These are phyloP conservation scores for Psilocybe subaeruginosa DNA, from an alignment of 768 basidiomycete genomes.

Conservation along the genomic window DNA sequence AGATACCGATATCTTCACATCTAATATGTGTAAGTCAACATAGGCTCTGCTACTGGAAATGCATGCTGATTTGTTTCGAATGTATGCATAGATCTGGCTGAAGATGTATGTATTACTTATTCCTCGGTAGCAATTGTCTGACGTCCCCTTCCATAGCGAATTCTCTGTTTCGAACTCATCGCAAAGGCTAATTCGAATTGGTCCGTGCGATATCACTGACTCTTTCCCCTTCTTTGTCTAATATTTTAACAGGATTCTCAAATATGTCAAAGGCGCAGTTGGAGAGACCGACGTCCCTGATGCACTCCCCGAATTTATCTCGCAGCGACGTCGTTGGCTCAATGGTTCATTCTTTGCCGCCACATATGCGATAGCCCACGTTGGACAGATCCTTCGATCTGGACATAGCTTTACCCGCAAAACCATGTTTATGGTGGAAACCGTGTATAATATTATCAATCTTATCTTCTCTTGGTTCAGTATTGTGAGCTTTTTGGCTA, in stretches of 20 bases:
- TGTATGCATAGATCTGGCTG: slow-evolving; percentile 71
- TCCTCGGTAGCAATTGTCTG: neutral
- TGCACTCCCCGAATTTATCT: slow-evolving; percentile 89
- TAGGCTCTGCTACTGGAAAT: neutral
- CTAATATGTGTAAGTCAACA: slow-evolving; percentile 84
- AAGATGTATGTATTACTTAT: slow-evolving; percentile 67
- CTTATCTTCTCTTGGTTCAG: slow-evolving; percentile 94
- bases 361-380: slow-evolving; percentile 90
- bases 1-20: slow-evolving; percentile 91
- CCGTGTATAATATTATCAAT: slow-evolving; percentile 85
- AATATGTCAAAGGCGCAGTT: slow-evolving; percentile 93
- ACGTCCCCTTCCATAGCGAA: slow-evolving; percentile 53
- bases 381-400: slow-evolving; percentile 75
- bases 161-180: slow-evolving; percentile 80
- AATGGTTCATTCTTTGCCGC: slow-evolving; percentile 96
- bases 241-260: slow-evolving; percentile 75
- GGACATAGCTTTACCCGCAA: slow-evolving; percentile 85
- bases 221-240: neutral
- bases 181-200: slow-evolving; percentile 81
- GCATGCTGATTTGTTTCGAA: slow-evolving; percentile 10
- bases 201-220: slow-evolving; percentile 35
- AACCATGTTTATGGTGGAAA: slow-evolving; percentile 73
- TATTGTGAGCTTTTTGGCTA: slow-evolving; percentile 55
- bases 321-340: slow-evolving; percentile 87
- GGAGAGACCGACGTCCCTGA: slow-evolving; percentile 96